Evolutionary conservation across 2,329 filamentous ascomycete species (phyloP), one percentile per base, ranked within the genome.

Genomic region (Paecilomyces dactylethromorphus): DNA sequence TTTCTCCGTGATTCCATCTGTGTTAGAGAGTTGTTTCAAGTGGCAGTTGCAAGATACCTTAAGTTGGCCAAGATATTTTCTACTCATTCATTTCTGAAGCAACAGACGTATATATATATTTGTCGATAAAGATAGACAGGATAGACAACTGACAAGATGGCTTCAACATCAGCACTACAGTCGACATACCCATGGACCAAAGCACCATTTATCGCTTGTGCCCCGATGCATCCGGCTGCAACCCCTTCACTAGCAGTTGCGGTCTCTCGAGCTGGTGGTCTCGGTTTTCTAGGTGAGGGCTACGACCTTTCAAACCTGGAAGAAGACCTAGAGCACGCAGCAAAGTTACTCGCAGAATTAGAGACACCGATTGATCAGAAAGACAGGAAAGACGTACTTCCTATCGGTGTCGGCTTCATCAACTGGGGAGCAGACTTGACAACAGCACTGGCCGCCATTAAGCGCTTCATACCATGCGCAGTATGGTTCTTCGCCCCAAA

Each of bases 161-260:
- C 50, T 13, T 52, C 26, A 29, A 7, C 13, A 52, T 52, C 50
- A 13, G 22, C 22, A 52, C 50, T 52, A 5, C 50, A 15, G 54
- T 56, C 61, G 18, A 71, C 76, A 61, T 86, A 87, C 66, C 83
- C 85, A 63, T 88, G 85, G 84, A 81, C 78, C 7, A 71, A 76
- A 35, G 65, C 73, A 1, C 86, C 86, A 5, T 71, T 89, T 21
- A 79, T 91, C 31, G 77, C 81, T 53, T 78, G 79, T 39, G 88
- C 87, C 1, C 89, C 89, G 0, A 91, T 92, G 88, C 82, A 86
- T 53, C 78, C 85, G 35, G 84, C 90, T 57, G 76, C 80, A 64
- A 79, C 71, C 67, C 81, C 69, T 61, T 79, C 68, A 0, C 79
- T 91, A 2, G 85, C 87, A 2, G 75, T 85, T 32, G 81, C 84